Conservation (phyloP, 257 asterid genomes). For the Solanum clarkiae region DNA sequence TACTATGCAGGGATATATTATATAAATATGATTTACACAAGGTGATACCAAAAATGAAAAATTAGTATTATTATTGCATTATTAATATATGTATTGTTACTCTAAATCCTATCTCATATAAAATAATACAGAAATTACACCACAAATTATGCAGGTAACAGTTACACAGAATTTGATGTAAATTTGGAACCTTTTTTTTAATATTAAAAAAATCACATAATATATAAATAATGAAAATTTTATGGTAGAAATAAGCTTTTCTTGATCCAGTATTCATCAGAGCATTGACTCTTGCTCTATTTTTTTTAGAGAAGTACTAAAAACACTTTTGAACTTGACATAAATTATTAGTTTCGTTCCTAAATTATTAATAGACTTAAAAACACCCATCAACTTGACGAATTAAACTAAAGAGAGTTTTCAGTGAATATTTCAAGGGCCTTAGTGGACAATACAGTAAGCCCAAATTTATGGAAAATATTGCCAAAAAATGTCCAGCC, state of each 20-base stretch:
- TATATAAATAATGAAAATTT: too few relatives aligned
- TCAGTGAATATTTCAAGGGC: too few relatives aligned
- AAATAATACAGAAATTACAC: not conserved
- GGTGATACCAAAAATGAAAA: not conserved
- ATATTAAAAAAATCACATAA: too few relatives aligned
- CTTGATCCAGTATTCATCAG: too few relatives aligned
- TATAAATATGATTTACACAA: not conserved
- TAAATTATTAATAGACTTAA: too few relatives aligned
- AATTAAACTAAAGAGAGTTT: too few relatives aligned
- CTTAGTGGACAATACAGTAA: not conserved
- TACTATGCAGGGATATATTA: not conserved
- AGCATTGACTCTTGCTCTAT: too few relatives aligned
- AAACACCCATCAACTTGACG: too few relatives aligned
- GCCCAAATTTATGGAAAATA: not conserved
- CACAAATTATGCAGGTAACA: not conserved
- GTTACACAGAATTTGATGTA: not conserved
- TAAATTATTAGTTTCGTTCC: too few relatives aligned
- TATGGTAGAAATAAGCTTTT: too few relatives aligned
- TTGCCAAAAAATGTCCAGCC: not conserved
- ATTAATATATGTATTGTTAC: not conserved
- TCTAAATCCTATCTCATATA: not conserved
- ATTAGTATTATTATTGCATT: not conserved
- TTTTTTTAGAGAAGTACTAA: too few relatives aligned
- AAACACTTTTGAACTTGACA: too few relatives aligned
- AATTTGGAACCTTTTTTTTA: not conserved